Evolutionary conservation across 768 basidiomycete species (phyloP), one percentile per base, ranked within the genome.

Genomic region (Neoboletus subvelutipes): DNA sequence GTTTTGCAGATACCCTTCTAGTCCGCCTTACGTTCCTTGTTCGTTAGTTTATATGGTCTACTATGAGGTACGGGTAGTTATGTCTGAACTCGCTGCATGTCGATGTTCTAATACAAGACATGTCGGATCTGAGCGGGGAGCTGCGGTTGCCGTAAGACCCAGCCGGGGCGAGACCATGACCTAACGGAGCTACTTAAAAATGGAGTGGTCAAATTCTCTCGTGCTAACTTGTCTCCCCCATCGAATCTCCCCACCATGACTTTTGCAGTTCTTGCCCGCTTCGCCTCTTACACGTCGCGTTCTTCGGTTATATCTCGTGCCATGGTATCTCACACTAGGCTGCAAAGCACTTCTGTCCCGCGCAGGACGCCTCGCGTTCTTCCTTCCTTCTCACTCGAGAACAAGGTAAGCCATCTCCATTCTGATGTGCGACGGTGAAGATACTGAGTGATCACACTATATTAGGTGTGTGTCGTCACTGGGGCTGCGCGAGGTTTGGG

Each of bases 401-500:
- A 80, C 67, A 93, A 90, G 80, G 91, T 87, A 50, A 61, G 72
- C 43, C 2, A 20, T 8, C 8, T 20, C 24, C 7, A n/a, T 29
- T 40, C 5, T 15, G 29, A 37, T 48, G 36, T 29, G 55, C 15
- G 37, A 24, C 15, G 34, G 36, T 29, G 22, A 55, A 33, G 17
- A 43, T 33, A 20, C 49, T 51, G 36, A 50, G 17, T 8, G 29
- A 54, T 58, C 36, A 20, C 49, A 24, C 12, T 49, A 28, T 34
- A 20, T 8, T 67, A 96, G 87, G 93, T 94, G 52, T 92, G 92
- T 75, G 76, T 95, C 64, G 86, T 98, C 50, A 98, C 96, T 39
- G 96, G 96, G 45, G 96, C 87, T 52, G 96, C 94, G 13, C 81
- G 90, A 65, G 96, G 96, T 8, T 77, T 98, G 45, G 96, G 96